phyloP scores from a whole-genome alignment of 805 yeast species.

The Starmerella sirachaensis region DNA sequence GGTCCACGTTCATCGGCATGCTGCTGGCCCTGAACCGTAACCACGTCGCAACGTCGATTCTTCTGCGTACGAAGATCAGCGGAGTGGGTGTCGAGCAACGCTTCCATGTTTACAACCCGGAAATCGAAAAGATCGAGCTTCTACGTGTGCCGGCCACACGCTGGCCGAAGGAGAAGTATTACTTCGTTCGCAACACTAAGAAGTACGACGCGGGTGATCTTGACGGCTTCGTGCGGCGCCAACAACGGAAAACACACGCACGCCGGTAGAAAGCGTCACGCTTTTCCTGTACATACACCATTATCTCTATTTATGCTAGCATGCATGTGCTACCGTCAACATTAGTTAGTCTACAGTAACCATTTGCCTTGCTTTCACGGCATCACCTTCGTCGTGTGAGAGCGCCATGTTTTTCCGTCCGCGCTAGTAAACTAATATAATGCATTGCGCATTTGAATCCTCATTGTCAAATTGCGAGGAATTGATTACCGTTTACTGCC shows the following conservation, averaged over 20 bases:
- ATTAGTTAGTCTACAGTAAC: too few species aligned
- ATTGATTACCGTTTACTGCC: too few species aligned
- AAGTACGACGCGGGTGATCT: constrained; percentile 32
- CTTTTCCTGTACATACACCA: not conserved
- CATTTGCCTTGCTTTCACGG: too few species aligned
- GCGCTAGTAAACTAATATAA: too few species aligned
- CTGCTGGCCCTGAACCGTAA: constrained; percentile 64
- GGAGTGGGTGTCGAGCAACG: constrained; percentile 79
- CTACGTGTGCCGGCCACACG: constrained; percentile 60
- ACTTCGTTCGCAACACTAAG: constrained; percentile 60
- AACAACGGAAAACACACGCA: constrained; percentile 19
- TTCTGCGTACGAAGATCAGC: constrained; percentile 69
- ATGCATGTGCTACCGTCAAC: too few species aligned
- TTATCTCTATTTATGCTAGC: too few species aligned
- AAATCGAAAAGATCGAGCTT: constrained; percentile 63
- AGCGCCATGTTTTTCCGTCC: too few species aligned
- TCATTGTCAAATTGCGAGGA: too few species aligned
- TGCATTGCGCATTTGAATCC: too few species aligned
- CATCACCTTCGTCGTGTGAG: too few species aligned
- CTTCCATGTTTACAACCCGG: constrained; percentile 70
- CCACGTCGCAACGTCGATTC: constrained; percentile 60
- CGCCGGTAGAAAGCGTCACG: too few species aligned
- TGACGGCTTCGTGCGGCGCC: constrained; percentile 27
- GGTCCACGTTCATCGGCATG: constrained; percentile 58
- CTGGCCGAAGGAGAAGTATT: constrained; percentile 73